These are phyloP conservation scores for Wickerhamomyces ciferrii DNA, from an alignment of 805 yeast genomes.

Conservation along the genomic window DNA sequence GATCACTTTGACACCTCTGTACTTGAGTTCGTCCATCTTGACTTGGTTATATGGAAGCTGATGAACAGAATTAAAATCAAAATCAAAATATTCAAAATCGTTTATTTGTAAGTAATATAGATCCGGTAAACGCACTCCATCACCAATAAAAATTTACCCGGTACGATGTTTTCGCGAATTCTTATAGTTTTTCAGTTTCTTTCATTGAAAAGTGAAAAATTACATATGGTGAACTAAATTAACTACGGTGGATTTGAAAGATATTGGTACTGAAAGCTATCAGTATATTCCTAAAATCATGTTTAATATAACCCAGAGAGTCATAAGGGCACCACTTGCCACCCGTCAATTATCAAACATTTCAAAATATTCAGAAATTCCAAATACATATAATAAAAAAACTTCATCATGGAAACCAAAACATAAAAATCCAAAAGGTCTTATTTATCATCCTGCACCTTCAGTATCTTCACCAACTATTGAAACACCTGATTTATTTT, in stretches of 20 bases:
- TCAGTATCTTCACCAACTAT: conserved; percentile 49
- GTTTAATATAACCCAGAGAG: neutral
- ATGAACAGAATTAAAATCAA: too few species aligned
- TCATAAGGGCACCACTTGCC: neutral
- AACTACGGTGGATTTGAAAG: too few species aligned
- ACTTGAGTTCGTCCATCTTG: neutral
- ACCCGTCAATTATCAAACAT: neutral
- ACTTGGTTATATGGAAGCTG: neutral
- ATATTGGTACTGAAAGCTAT: too few species aligned
- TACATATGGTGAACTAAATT: too few species aligned
- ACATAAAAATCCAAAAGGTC: conserved; percentile 50
- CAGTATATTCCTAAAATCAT: too few species aligned
- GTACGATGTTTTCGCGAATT: neutral
- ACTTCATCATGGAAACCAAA: conserved; percentile 65
- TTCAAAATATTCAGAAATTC: conserved; percentile 26
- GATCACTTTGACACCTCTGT: neutral
- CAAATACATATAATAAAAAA: conserved; percentile 54
- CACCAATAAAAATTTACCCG: neutral
- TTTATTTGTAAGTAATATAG: neutral
- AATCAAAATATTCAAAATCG: too few species aligned
- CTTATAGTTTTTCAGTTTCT: too few species aligned
- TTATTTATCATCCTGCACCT: conserved; percentile 59
- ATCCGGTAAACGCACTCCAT: neutral
- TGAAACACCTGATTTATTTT: conserved; percentile 62
- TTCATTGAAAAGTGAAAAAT: neutral